Evolutionary conservation across 805 yeast species (phyloP), one percentile per base, ranked within the genome.

Genomic region (Candida succiphila): DNA sequence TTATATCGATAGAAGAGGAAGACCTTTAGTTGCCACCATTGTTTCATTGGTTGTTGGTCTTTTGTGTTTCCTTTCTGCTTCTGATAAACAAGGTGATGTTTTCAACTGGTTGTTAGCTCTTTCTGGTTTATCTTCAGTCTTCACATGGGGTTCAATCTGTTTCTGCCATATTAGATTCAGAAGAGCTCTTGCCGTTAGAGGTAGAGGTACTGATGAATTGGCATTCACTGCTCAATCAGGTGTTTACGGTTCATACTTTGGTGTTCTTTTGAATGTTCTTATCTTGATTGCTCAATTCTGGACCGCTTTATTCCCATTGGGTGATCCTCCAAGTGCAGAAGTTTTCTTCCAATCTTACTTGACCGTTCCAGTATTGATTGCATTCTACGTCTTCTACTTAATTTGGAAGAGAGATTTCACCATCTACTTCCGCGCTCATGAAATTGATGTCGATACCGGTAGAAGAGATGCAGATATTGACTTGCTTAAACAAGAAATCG

Each of bases 271-370:
- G 49, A 76, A 76, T 52, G 25, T 68, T 22, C 53, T 79, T 36
- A 76, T 84, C 40, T 62, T 86, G 38, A 60, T 72, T 36, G 84
- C 87, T 21, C 88, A 82, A 59, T 82, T 85, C 65, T 85, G 89
- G 85, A 67, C 78, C 37, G 88, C 92, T 6, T 59, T 81, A 27
- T 83, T 66, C 67, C 94, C 94, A 35, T 49, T 75, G 30, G 74
- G 75, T 12, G 62, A 38, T 6, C 30, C 55, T 8, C 72, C 80
- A 34, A 63, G 59, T 49, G 82, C 84, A 7, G 46, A 56, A 26
- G 57, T 45, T 29, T 84, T 84, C 66, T 84, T 84, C 64, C 60
- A 68, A 49, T 61, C 72, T 18, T 83, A 77, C 55, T 61, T 84
- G 45, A 73, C 85, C 10, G 64, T 67, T 37, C 83, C 84, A 15